These are phyloP conservation scores for Botrytis tulipae DNA, from an alignment of 2,329 filamentous ascomycete genomes.

Conservation along the genomic window DNA sequence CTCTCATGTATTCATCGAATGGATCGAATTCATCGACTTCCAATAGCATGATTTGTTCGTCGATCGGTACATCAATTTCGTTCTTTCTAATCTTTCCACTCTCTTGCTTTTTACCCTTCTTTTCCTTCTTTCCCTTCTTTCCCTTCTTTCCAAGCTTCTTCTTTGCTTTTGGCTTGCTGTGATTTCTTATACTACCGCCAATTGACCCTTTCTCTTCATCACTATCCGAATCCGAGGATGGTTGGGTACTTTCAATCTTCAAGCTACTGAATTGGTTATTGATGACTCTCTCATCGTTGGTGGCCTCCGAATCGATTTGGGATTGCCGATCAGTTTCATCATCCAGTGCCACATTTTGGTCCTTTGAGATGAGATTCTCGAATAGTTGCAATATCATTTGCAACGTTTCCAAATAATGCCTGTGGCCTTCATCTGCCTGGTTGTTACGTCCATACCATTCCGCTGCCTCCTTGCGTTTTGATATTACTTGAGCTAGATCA, in stretches of 20 bases:
- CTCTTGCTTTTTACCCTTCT: neutral
- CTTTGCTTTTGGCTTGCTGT: neutral
- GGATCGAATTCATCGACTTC: constrained; percentile 30
- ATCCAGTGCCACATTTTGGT: neutral
- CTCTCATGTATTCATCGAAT: constrained; percentile 35
- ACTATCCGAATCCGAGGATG: neutral
- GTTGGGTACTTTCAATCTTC: neutral
- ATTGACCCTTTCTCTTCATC: neutral
- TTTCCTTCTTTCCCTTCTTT: neutral
- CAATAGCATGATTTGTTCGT: neutral
- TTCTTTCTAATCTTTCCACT: neutral
- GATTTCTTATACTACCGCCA: neutral
- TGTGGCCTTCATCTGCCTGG: neutral
- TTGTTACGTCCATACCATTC: neutral
- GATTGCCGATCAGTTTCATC: neutral
- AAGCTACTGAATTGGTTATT: neutral
- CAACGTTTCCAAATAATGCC: neutral
- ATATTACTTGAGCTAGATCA: neutral
- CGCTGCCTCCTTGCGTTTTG: neutral
- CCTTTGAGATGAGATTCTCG: neutral
- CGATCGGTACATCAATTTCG: neutral
- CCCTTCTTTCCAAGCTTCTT: too few species aligned
- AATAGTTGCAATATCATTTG: neutral
- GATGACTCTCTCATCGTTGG: neutral
- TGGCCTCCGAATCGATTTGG: neutral